Base-by-base conservation (phyloP, 495 filamentous ascomycete species). In the Aspergillus avenaceus region DNA sequence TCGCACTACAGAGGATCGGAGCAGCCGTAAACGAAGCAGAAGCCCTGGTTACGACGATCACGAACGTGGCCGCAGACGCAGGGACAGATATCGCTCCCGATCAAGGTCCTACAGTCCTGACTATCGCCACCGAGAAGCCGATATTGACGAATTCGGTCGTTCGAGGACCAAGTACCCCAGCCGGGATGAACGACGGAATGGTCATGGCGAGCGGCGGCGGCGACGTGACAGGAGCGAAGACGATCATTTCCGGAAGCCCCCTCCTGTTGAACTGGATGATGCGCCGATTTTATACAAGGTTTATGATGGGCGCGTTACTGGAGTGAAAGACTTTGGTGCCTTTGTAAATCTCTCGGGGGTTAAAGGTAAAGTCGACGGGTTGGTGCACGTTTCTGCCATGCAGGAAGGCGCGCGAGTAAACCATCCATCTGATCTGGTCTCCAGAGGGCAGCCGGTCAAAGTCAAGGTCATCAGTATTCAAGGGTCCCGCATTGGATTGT, bases 331-430 rank as follows among this genome's bases (percentile, higher is more conserved):
- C 55, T 98, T 97, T 70, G 93, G 93, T 27, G 89, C 85, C 11
- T 98, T 98, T 66, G 91, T 98, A 43, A 97, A 92, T 57, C 68
- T 98, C n/a, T 74, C 82, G 58, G 88, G 89, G 21, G 84, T 98
- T 4, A 83, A 76, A 63, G 90, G 91, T 13, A 95, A 90, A 62
- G 86, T 95, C 19, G 91, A 96, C 59, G 93, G 93, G 2, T 77
- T 98, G 61, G 92, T 97, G 5, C 93, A 98, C 66, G 81, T 98
- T n/a, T 95, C 92, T 25, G 87, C 87, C n/a, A 87, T 97, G 72
- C 83, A 87, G 49, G 87, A 91, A 56, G 88, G 89, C 1, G 84
- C 84, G 28, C 82, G 92, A 22, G 90, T 97, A 24, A 95, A 95
- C 57, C 87, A 97, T 56, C 93, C 93, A 0, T 87, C 87, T 0